A percentile compares a stretch with the other conserved stretches of the same genome.
These are phyloP conservation scores for Neolentinus lepideus DNA, from an alignment of 1,284 basidiomycete genomes.

Conservation along the genomic window DNA sequence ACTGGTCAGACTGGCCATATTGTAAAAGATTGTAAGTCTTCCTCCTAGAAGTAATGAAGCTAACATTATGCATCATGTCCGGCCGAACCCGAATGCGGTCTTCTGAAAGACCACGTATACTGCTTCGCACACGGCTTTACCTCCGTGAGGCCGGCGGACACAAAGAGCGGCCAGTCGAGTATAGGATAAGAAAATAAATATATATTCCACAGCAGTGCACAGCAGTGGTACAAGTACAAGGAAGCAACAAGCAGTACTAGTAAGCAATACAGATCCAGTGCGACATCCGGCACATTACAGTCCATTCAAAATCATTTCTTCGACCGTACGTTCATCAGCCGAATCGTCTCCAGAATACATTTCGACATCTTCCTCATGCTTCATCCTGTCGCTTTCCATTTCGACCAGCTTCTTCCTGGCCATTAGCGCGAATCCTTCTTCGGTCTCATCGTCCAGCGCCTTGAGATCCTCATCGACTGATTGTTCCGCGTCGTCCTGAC, in stretches of 20 bases:
- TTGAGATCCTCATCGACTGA: slow-evolving; percentile 7
- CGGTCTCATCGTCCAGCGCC: slow-evolving; percentile 27
- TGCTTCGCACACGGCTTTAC: too few relatives aligned
- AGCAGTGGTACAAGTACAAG: not conserved
- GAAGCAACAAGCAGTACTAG: not conserved
- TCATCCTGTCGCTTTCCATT: not conserved
- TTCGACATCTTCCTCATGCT: slow-evolving; percentile 1
- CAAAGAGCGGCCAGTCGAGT: too few relatives aligned
- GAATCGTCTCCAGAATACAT: not conserved
- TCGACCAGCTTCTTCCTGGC: slow-evolving; percentile 18
- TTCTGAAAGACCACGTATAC: too few relatives aligned
- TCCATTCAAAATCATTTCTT: not conserved
- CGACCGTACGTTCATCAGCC: not conserved
- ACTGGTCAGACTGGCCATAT: not conserved
- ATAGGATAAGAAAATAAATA: not conserved
- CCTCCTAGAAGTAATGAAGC: not conserved
- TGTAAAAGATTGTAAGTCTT: not conserved
- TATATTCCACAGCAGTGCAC: not conserved
- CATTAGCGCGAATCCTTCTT: slow-evolving; percentile 28
- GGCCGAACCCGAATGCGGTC: too few relatives aligned
- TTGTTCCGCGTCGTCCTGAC: not conserved
- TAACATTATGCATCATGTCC: too few relatives aligned
- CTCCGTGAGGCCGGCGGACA: too few relatives aligned
- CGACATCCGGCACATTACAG: not conserved
- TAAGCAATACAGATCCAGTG: not conserved